Evolutionary conservation across 2,329 filamentous ascomycete genomes (phyloP), one percentile per base, ranked within the genome.

Genomic region (Ophiostoma novo-ulmi): DNA sequence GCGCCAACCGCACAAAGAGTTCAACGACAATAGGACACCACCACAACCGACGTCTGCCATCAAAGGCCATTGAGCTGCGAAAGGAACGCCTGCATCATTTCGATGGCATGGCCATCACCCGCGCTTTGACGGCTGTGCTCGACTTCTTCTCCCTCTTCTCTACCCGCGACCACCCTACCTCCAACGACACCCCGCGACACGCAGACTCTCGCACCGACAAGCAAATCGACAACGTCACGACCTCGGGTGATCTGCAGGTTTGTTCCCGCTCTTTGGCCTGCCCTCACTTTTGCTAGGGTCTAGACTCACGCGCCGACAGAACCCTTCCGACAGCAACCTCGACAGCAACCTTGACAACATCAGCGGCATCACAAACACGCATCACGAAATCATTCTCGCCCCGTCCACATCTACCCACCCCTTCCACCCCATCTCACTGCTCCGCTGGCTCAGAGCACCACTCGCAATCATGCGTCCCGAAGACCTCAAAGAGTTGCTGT

Each of bases 401-500:
- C 52, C 52, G 1, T 11, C 8, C 35, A 35, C 20, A 38, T 39
- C 48, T 14, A 5, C 55, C 7, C 20, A 26, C n/a, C n/a, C 22
- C 55, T 13, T 8, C 68, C 68, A n/a, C 4, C 20, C 17, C 26
- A 26, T 17, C 17, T 17, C 22, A 17, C 44, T 68, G 36, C 36
- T 70, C 35, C 20, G 38, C 68, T 73, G 72, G 72, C 70, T 70
- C 38, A 70, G 70, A 52, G 71, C 70, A 67, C 38, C 31, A 20
- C 69, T 36, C 39, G 70, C 72, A 58, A 73, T 73, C 64, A 74
- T 74, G 73, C 71, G 71, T 67, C 70, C 72, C n/a, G 73, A 70
- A n/a, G 39, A 20, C 31, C 8, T 73, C 35, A 69, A 63, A 22
- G 71, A 72, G 66, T 66, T 74, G 69, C 36, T 73, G 17, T 61